Base-by-base conservation (phyloP, 495 filamentous ascomycete species). In the Symbiotaphrina buchneri region DNA sequence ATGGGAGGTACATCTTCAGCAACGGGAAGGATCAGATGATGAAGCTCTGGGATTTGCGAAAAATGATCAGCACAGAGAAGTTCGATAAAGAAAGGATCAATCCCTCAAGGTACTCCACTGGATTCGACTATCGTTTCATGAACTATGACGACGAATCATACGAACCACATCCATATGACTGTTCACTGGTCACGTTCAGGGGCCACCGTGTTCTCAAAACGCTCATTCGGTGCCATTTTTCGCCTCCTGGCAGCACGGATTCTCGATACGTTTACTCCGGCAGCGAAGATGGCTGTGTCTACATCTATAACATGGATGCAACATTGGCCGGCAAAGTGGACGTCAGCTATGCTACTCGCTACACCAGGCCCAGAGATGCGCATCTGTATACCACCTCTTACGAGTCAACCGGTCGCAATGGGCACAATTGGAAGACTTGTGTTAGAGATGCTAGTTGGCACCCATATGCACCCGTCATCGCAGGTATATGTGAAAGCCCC, bases 381-480 rank as follows among this genome's bases (percentile, higher is more conserved):
- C 21, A 25, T 14, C 34, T 10, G 4, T 2, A 10, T 6, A 13
- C 21, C 10, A 3, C 10, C 4, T 2, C n/a, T 28, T 41, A 41
- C 24, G 29, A 35, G 18, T 34, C 41, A 19, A 41, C 45, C 31
- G 39, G 39, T 6, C 35, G 47, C 10, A 36, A 35, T 27, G 49
- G 53, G 10, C 48, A 57, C 18, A 33, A 45, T 3, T 85, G 79
- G 75, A 61, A 61, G 44, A 84, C 83, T 1, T 75, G 83, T 37
- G 82, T 95, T 22, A 65, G 87, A 32, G 87, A 97, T 61, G 82
- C 77, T 16, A 81, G 74, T 40, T 97, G 87, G 87, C 87, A 95
- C 60, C 87, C 87, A 2, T 72, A 65, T 47, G 80, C 78, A 10
- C 83, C 85, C 2, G 59, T 93, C 15, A 56, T 97, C 44, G 90